Evolutionary conservation across 2,329 filamentous ascomycete species (phyloP), one percentile per base, ranked within the genome.

Genomic region (Ceratocystis colombiana): DNA sequence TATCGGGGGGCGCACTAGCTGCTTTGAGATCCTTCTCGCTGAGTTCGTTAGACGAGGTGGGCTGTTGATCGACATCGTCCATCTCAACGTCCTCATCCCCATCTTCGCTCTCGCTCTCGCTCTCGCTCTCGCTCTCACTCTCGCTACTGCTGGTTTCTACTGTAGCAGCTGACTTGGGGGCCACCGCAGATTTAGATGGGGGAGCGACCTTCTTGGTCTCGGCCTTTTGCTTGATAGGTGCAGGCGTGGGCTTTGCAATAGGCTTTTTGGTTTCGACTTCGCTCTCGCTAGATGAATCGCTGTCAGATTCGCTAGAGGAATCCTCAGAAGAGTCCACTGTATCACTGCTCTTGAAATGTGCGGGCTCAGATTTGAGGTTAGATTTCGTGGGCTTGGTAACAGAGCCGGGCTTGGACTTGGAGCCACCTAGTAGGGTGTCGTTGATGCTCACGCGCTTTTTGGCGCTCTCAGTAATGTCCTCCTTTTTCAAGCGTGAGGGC

Each of bases 261-360:
- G 67, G 45, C 45, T 71, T 64, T 20, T 74, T 73, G 48, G 70
- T 72, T 66, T 74, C 72, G 22, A 67, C 70, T 12, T 71, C 71
- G 37, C 70, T 71, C 7, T 72, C 70, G 2, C 68, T 68, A 2
- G 62, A 64, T 25, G 67, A 68, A 28, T 71, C 69, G 44, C 65
- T 69, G 5, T 72, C 71, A 10, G 72, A 73, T 17, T 71, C 72
- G 33, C 71, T 71, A 6, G 64, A 64, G 53, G 61, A 59, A 20
- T 61, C 53, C 5, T 65, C 64, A 5, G 63, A 65, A 46, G 64
- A 44, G 30, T 68, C 64, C 7, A 61, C 61, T 22, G 61, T 61
- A 3, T 64, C 53, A 20, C 44, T 53, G 28, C 59, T 66, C 67
- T 68, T 65, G 41, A 48, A 22, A 8, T 41, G 20, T 12, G 53